phyloP scores from a whole-genome alignment of 2,329 filamentous ascomycete genomes.

The Colletotrichum aenigma region DNA sequence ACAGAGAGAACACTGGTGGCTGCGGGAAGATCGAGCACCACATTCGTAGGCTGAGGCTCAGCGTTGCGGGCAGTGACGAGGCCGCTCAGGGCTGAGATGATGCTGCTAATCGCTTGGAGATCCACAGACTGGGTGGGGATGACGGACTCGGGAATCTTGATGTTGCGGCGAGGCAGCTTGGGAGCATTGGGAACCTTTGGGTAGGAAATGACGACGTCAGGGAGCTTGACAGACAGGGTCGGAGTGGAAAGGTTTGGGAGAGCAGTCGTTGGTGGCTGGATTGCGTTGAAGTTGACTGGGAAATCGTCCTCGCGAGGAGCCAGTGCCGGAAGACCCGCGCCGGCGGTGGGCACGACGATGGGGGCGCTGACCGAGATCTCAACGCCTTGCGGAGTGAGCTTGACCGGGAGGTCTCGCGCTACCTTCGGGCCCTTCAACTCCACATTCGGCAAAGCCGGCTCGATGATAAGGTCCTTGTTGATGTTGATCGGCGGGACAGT shows the following conservation, averaged over 20 bases:
- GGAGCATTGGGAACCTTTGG: background rate
- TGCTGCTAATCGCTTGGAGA: background rate
- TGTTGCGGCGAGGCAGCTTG: background rate
- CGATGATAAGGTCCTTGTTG: background rate
- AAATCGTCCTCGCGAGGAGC: background rate
- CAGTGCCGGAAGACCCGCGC: background rate
- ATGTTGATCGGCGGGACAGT: background rate
- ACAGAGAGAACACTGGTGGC: background rate
- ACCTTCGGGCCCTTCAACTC: background rate
- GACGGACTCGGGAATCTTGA: background rate
- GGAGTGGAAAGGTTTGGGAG: background rate
- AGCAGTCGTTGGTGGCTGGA: background rate
- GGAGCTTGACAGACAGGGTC: background rate
- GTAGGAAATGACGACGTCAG: background rate
- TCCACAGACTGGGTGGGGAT: background rate
- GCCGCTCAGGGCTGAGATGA: background rate
- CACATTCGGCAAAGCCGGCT: background rate
- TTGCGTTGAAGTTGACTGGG: background rate
- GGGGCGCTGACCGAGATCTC: background rate
- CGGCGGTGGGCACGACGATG: background rate
- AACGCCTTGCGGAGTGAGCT: background rate
- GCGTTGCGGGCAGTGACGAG: background rate
- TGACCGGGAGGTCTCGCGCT: background rate
- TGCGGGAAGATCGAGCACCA: background rate
- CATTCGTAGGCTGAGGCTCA: background rate